These are phyloP conservation scores for Immersiporthe knoxdaviesiana DNA, from an alignment of 2,329 filamentous ascomycete genomes.

Conservation along the genomic window DNA sequence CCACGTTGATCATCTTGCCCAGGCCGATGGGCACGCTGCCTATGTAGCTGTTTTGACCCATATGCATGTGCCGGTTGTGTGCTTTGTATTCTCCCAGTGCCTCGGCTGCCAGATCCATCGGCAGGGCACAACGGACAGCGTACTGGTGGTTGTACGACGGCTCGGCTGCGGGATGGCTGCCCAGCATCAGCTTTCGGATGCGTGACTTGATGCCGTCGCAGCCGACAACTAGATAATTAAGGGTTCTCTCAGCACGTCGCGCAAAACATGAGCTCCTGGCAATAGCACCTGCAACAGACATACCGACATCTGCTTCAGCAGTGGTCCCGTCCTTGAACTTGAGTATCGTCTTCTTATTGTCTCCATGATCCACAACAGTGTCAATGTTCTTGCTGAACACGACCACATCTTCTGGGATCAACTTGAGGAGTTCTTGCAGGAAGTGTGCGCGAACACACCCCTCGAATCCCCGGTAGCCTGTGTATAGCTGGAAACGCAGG, in stretches of 20 bases:
- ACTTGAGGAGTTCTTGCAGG: constrained; percentile 28
- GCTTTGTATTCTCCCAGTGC: constrained; percentile 55
- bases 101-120: constrained; percentile 57
- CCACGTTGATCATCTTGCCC: constrained; percentile 59
- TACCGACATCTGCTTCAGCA: constrained; percentile 40
- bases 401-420: constrained; percentile 21
- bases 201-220: constrained; percentile 68
- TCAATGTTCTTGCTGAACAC: constrained; percentile 25
- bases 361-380: constrained; percentile 23
- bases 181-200: constrained; percentile 53
- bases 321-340: constrained; percentile 46
- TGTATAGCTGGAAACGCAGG: neutral
- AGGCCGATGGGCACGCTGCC: constrained; percentile 65
- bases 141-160: constrained; percentile 58
- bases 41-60: constrained; percentile 59
- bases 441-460: constrained; percentile 34
- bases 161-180: constrained; percentile 38
- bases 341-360: constrained; percentile 36
- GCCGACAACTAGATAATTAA: constrained; percentile 48
- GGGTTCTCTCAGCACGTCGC: neutral
- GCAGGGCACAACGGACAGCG: constrained; percentile 64
- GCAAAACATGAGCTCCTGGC: no score
- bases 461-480: constrained; percentile 30
- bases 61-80: constrained; percentile 57
- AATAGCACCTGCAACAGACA: neutral